Percentiles rank a stretch among this genome's conserved stretches.
Evolutionary conservation across 305 asterid genomes (phyloP).

Genomic region (Fraxinus latifolia): DNA sequence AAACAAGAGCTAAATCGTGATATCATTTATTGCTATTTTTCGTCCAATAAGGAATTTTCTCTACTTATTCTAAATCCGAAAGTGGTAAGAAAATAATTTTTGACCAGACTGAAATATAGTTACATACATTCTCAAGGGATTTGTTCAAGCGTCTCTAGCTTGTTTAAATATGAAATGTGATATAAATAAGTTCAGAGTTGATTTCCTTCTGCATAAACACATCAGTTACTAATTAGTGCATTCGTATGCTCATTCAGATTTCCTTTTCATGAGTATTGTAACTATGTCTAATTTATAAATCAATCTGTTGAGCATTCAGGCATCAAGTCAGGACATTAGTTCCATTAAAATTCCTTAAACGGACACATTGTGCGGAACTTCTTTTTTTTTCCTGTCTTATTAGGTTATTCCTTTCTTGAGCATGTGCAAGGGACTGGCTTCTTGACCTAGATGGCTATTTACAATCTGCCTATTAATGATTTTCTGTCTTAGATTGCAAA

Average conservation of each 20-base stretch:
- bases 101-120: neutral
- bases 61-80: neutral
- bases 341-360: neutral
- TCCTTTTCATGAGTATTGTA: neutral
- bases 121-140: neutral
- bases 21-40: neutral
- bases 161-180: neutral
- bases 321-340: neutral
- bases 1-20: neutral
- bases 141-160: neutral
- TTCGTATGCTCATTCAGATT: neutral
- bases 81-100: neutral
- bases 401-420: neutral
- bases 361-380: neutral
- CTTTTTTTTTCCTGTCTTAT: neutral
- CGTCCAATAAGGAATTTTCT: neutral
- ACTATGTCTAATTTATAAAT: neutral
- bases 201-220: neutral
- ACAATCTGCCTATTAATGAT: neutral
- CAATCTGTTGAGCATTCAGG: neutral
- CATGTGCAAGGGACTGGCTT: neutral
- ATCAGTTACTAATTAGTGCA: neutral
- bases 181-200: neutral
- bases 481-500: neutral
- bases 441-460: neutral